These are phyloP conservation scores for Beauveria asiatica DNA, from an alignment of 2,329 filamentous ascomycete genomes.

Conservation along the genomic window DNA sequence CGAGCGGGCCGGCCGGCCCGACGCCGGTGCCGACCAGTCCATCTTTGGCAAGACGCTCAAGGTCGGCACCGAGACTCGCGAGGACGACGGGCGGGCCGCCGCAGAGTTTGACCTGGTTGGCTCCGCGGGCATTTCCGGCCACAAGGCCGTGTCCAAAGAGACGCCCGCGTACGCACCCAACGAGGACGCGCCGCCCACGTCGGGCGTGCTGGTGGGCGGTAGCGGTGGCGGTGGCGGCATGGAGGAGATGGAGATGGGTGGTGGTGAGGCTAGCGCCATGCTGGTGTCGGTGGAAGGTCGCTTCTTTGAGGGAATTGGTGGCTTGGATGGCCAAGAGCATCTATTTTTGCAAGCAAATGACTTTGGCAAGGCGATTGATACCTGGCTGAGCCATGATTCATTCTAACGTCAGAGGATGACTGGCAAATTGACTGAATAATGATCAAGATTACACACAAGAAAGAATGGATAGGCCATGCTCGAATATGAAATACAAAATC, in stretches of 20 bases:
- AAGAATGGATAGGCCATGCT: too few species aligned
- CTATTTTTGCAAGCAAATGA: slow-evolving; percentile 26
- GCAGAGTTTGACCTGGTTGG: slow-evolving; percentile 29
- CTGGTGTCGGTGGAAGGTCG: slow-evolving; percentile 14
- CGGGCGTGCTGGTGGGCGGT: not conserved
- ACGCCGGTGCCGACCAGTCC: slow-evolving; percentile 17
- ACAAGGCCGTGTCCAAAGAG: slow-evolving; percentile 28
- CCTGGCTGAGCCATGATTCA: slow-evolving; percentile 22
- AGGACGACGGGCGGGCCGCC: slow-evolving; percentile 13
- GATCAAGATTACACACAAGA: not conserved
- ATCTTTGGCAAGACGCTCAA: slow-evolving; percentile 16
- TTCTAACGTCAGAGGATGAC: not conserved
- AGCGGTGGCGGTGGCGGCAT: not conserved
- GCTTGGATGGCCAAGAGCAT: slow-evolving; percentile 18
- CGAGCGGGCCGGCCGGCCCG: slow-evolving; percentile 22
- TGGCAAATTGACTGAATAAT: not conserved
- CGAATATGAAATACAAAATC: too few species aligned
- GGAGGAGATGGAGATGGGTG: not conserved
- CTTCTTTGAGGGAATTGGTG: slow-evolving; percentile 17
- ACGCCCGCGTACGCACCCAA: slow-evolving; percentile 27
- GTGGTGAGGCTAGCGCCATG: not conserved
- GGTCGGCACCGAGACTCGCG: not conserved
- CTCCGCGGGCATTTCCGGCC: slow-evolving; percentile 29
- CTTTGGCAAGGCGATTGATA: slow-evolving; percentile 26
- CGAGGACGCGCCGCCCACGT: slow-evolving; percentile 13